These are phyloP conservation scores for Leccinellum albellum DNA, from an alignment of 768 basidiomycete genomes.

Conservation along the genomic window DNA sequence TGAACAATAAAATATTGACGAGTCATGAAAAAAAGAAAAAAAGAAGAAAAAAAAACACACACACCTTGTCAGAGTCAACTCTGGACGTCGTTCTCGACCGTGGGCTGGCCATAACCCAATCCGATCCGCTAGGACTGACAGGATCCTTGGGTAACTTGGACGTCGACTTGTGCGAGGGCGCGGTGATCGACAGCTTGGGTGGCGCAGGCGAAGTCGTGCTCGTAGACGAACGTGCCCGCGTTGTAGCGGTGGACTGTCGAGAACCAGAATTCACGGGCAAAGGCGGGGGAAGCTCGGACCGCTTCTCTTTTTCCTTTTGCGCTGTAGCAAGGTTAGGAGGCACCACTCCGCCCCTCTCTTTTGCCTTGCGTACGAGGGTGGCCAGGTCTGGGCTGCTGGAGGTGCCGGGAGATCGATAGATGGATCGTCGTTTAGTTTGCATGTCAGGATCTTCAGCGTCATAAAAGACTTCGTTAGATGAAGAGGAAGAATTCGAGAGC, in stretches of 20 bases:
- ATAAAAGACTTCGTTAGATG: slow-evolving; percentile 56
- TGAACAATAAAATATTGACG: not conserved
- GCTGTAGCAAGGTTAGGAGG: slow-evolving; percentile 28
- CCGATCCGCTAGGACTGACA: slow-evolving; percentile 35
- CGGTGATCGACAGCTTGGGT: slow-evolving; percentile 36
- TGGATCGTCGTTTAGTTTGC: slow-evolving; percentile 73
- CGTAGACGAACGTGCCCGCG: slow-evolving; percentile 44
- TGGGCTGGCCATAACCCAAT: slow-evolving; percentile 50
- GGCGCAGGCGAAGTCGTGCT: slow-evolving; percentile 30
- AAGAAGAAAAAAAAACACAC: not conserved
- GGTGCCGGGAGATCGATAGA: slow-evolving; percentile 86
- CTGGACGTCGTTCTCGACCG: slow-evolving; percentile 39
- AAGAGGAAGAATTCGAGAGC: slow-evolving; percentile 41
- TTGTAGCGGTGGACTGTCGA: slow-evolving; percentile 24
- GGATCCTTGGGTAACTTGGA: slow-evolving; percentile 27
- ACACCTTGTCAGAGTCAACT: slow-evolving; percentile 49
- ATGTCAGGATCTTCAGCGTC: slow-evolving; percentile 66
- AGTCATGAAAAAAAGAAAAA: not conserved
- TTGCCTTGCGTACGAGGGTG: slow-evolving; percentile 80
- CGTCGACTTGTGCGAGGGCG: slow-evolving; percentile 19
- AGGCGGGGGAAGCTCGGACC: slow-evolving; percentile 43
- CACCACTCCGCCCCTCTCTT: slow-evolving; percentile 55
- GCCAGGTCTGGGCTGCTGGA: slow-evolving; percentile 91
- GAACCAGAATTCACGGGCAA: slow-evolving; percentile 32
- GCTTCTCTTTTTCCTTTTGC: slow-evolving; percentile 31